Conservation (phyloP, 345 rosid genomes). For the Salix arbutifolia region DNA sequence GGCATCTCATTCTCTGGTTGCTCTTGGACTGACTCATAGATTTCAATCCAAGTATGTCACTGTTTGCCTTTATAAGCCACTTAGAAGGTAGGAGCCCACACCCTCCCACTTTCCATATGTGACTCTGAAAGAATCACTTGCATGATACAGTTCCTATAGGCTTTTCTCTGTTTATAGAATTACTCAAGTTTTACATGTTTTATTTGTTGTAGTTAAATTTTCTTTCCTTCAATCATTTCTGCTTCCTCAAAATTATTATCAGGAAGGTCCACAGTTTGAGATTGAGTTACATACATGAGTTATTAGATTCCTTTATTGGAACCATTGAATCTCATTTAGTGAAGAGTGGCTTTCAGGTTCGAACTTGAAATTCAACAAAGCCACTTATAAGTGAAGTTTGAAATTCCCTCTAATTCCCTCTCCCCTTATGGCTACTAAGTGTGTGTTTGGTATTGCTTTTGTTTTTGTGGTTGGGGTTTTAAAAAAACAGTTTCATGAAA, state of each 20-base stretch:
- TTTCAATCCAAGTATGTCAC: slow-evolving; percentile 87
- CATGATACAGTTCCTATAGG: neutral
- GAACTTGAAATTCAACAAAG: neutral
- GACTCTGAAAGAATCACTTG: slow-evolving; percentile 20
- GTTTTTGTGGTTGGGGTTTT: no score
- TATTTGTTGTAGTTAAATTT: neutral
- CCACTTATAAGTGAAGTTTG: neutral
- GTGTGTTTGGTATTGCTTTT: no score
- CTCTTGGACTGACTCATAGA: slow-evolving; percentile 82
- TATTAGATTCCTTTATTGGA: neutral
- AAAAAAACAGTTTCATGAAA: no score
- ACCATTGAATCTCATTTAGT: neutral
- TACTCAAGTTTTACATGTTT: neutral
- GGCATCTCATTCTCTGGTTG: slow-evolving; percentile 69
- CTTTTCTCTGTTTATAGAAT: slow-evolving; percentile 27
- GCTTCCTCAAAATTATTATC: neutral
- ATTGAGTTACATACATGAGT: neutral
- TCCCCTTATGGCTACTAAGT: neutral
- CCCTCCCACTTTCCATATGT: neutral
- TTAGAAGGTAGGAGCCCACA: slow-evolving; percentile 39
- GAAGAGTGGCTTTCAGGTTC: neutral
- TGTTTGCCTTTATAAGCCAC: slow-evolving; percentile 82
- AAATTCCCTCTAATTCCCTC: neutral
- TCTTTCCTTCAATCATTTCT: neutral
- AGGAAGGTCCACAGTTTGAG: neutral